Base-by-base conservation (phyloP, 2,329 filamentous ascomycete species). In the Bipolaris bicolor region DNA sequence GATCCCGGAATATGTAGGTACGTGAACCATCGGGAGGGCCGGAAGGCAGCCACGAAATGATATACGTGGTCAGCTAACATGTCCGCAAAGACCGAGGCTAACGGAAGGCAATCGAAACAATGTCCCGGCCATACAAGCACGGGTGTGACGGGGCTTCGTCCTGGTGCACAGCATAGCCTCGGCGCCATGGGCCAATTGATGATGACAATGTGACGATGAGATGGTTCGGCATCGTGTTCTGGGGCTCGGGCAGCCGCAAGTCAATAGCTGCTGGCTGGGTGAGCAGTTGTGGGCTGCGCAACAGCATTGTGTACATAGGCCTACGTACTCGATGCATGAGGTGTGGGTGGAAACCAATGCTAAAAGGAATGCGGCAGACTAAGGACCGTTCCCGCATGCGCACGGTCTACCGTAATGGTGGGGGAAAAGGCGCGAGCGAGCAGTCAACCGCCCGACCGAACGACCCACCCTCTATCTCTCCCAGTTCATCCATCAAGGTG, bases 381-480 rank as follows among this genome's bases (percentile, higher is more conserved):
- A 52, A 43, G 49, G 52, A 48, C 55, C 55, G 55, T 49, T 58
- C 55, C 60, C 52, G 62, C 48, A 50, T 33, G 53, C 51, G 60
- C 62, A 58, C 60, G 60, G 55, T 51, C 51, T 54, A 33, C 53
- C 49, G 55, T 31, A 55, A 55, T 57, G 60, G 60, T 63, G 62
- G 60, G 52, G 54, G 40, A 50, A 49, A 49, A 57, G 55, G 55
- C 55, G 46, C 55, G 49, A 57, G 44, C 49, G 44, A 41, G 22
- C 49, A 45, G 52, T 56, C 50, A 43, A 60, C 24, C 43, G n/a
- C 6, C 26, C n/a, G 43, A 29, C 13, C 40, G 10, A 16, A 45
- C 43, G 43, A 29, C 41, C 55, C 55, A 52, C 60, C 50, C 24
- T 52, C 51, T 46, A 49, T 56, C 52, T 46, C 57, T 39, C 29